Conservation (phyloP, 176 grass and related monocot species). For the Melocanna baccifera region DNA sequence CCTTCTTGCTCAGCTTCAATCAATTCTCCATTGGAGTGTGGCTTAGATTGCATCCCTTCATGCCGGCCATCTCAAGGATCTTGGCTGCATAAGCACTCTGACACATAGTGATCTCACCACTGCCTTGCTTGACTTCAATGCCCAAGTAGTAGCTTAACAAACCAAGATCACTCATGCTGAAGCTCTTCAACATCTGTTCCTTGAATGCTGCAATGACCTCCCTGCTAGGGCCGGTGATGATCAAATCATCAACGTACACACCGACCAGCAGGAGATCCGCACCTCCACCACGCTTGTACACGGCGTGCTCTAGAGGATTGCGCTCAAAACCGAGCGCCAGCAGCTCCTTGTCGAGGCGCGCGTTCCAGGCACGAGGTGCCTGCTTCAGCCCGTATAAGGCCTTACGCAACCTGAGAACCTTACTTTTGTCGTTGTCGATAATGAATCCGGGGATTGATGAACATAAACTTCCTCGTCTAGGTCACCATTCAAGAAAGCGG, state of each 20-base stretch:
- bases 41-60: not conserved
- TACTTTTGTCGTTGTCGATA: not conserved
- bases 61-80: not conserved
- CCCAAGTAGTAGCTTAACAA: too few species aligned
- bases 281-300: too few species aligned
- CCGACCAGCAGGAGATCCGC: not conserved
- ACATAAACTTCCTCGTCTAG: too few species aligned
- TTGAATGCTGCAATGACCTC: not conserved
- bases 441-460: not conserved
- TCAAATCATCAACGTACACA: too few species aligned
- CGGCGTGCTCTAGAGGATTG: not conserved
- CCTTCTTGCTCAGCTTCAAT: not conserved
- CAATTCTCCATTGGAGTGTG: not conserved
- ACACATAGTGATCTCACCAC: not conserved
- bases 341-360: too few species aligned
- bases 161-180: not conserved
- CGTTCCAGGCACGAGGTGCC: too few species aligned
- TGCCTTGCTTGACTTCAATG: too few species aligned
- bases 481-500: too few species aligned
- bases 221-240: not conserved
- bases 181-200: not conserved
- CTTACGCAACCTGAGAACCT: not conserved
- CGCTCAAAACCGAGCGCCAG: not conserved
- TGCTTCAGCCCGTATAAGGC: not conserved
- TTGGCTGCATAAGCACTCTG: not conserved